These are phyloP conservation scores for Eragrostis tef DNA, from an alignment of 202 grass and related monocot species.

Conservation along the genomic window DNA sequence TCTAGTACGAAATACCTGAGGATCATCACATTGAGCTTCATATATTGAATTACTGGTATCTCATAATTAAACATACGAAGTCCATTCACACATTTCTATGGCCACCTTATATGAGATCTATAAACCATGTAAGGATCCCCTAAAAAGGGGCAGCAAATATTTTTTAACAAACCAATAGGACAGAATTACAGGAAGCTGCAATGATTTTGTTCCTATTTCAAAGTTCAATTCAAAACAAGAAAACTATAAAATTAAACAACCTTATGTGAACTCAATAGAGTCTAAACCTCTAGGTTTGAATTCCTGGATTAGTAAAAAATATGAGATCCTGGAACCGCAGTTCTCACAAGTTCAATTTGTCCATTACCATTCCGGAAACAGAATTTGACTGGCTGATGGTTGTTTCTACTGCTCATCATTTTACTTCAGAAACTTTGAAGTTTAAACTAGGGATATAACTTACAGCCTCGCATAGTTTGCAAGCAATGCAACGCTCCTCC, in stretches of 20 bases:
- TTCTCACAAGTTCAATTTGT: neutral
- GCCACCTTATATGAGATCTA: conserved; percentile 6
- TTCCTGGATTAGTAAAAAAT: neutral
- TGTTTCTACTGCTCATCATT: neutral
- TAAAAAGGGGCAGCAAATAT: neutral
- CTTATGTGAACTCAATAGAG: neutral
- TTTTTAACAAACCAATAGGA: neutral
- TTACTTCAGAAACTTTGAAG: neutral
- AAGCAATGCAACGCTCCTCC: conserved; percentile 96
- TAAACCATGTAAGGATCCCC: neutral
- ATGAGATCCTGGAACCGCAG: neutral
- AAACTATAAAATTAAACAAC: conserved; percentile 17
- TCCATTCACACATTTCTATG: neutral
- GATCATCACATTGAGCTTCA: neutral
- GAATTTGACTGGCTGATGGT: neutral
- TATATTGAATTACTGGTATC: neutral
- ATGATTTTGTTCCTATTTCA: conserved; percentile 8
- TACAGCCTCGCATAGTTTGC: conserved; percentile 98
- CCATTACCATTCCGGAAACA: neutral
- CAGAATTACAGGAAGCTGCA: neutral
- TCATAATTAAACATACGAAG: conserved; percentile 13
- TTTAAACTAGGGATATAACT: conserved; percentile 49
- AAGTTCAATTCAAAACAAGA: neutral
- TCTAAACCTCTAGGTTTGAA: neutral
- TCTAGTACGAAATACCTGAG: neutral